These are phyloP conservation scores for Lophiotrema nucula DNA, from an alignment of 495 filamentous ascomycete genomes.

Conservation along the genomic window DNA sequence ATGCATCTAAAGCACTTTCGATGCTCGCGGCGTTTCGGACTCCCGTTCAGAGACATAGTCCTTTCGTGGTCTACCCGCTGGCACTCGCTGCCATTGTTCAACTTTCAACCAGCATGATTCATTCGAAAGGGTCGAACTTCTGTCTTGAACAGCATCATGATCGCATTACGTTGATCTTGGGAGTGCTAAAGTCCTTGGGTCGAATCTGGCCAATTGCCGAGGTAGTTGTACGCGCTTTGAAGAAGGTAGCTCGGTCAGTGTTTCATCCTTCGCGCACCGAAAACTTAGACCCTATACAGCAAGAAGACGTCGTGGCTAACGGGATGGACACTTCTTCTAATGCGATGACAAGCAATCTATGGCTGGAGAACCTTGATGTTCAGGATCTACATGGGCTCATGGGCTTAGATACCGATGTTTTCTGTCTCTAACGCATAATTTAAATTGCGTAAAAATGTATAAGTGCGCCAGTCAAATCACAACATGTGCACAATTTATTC, in stretches of 20 bases:
- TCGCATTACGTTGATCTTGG: neutral
- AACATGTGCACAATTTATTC: too few species aligned
- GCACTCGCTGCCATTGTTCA: constrained; percentile 1
- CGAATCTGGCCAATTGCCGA: constrained; percentile 1
- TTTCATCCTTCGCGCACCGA: constrained; percentile 1
- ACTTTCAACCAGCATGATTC: neutral
- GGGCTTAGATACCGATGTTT: neutral
- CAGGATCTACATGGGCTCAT: constrained; percentile 10
- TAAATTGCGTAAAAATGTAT: too few species aligned
- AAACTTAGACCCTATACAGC: neutral
- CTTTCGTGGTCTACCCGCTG: constrained; percentile 1
- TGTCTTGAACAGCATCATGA: constrained; percentile 2
- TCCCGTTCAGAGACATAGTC: constrained; percentile 1
- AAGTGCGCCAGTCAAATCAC: too few species aligned
- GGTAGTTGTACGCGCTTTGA: neutral
- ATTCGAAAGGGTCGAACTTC: neutral
- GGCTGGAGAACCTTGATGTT: neutral
- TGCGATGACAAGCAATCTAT: neutral
- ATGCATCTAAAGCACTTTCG: constrained; percentile 5
- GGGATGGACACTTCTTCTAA: neutral
- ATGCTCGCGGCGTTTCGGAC: constrained; percentile 4
- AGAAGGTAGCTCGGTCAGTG: neutral
- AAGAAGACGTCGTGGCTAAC: neutral
- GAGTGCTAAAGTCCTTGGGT: constrained; percentile 2
- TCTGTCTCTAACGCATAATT: neutral